Percentiles rank a stretch among this genome's conserved stretches.
These are phyloP conservation scores for Hypoxylon sp. DNA, from an alignment of 2,329 filamentous ascomycete species.

Conservation along the genomic window DNA sequence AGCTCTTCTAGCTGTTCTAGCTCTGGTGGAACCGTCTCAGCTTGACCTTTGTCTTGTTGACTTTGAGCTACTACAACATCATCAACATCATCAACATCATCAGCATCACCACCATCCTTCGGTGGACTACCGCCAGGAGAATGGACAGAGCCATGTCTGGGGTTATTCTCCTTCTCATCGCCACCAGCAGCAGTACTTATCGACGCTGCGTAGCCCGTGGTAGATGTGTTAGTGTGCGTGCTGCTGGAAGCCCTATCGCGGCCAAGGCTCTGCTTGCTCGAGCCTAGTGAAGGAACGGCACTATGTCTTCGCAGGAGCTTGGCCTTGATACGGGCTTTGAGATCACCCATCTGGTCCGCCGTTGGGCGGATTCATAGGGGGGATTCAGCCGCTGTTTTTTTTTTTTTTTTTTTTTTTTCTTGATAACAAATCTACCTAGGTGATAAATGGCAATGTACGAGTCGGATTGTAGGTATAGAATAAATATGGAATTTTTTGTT, in stretches of 20 bases:
- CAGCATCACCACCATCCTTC: too few relatives aligned
- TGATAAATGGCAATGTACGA: slow-evolving; percentile 9
- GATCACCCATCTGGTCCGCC: slow-evolving; percentile 60
- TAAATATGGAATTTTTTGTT: neutral
- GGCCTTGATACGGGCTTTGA: slow-evolving; percentile 64
- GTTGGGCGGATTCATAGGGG: slow-evolving; percentile 31
- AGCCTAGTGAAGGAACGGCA: slow-evolving; percentile 56
- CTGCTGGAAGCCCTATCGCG: slow-evolving; percentile 50
- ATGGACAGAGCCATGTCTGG: slow-evolving; percentile 18
- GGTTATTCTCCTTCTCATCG: slow-evolving; percentile 44
- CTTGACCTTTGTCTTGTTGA: slow-evolving; percentile 20
- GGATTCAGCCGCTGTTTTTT: slow-evolving; percentile 6
- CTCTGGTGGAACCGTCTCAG: slow-evolving; percentile 45
- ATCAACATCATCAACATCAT: neutral
- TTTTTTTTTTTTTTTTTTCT: too few relatives aligned
- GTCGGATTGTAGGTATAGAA: slow-evolving; percentile 8
- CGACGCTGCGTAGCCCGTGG: slow-evolving; percentile 49
- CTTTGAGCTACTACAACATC: slow-evolving; percentile 19
- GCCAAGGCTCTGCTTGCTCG: slow-evolving; percentile 53
- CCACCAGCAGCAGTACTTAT: slow-evolving; percentile 37
- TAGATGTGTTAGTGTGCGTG: slow-evolving; percentile 47
- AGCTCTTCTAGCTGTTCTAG: slow-evolving; percentile 38
- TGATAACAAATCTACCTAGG: neutral
- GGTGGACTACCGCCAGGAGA: slow-evolving; percentile 18
- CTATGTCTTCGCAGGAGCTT: slow-evolving; percentile 63